Base-by-base conservation (phyloP, 352 stramenopile genomes). In the Pythium utonaiense region DNA sequence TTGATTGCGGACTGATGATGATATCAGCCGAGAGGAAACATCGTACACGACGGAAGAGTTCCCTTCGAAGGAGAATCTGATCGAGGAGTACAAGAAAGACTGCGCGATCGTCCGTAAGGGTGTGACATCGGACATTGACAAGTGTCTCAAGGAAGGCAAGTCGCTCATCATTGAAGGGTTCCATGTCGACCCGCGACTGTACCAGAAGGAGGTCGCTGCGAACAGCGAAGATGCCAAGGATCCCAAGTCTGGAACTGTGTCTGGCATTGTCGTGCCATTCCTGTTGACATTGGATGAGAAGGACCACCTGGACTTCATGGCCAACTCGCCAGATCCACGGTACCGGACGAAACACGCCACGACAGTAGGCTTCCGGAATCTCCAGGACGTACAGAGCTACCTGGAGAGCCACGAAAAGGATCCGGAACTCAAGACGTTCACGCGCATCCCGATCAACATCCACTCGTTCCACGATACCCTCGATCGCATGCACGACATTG, bases 131-230 rank as follows among this genome's bases (percentile, higher is more conserved):
- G 86, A 95, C 60, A 91, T 95, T 57, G 80, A 92, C 68, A 95
- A 95, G 63, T 95, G 86, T 45, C 70, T 95, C 5, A 95, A 93
- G 57, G 86, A 95, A 60, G 86, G 86, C 64, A 95, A 95, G 72
- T 95, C 86, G 47, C 74, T 95, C 45, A 90, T 95, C 61, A 85
- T 95, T 33, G 86, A 95, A 51, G 86, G 86, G 3, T 87, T 95
- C 54, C 86, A 95, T 71, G 81, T 95, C 42, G 86, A 95, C 58
- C 86, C 86, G 51, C 83, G 82, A 12, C 65, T 95, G 57, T 95
- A 95, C 62, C 83, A 95, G 53, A 80, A 83, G 50, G 81, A 87
- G 30, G 78, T 90, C 17, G 61, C 60, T 0, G 66, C 72, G 19
- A 60, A 76, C 33, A 62, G 59, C 62, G 52, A 50, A 3, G 42